These are phyloP conservation scores for Penicillium sp. DNA, from an alignment of 2,329 filamentous ascomycete species.

Conservation along the genomic window DNA sequence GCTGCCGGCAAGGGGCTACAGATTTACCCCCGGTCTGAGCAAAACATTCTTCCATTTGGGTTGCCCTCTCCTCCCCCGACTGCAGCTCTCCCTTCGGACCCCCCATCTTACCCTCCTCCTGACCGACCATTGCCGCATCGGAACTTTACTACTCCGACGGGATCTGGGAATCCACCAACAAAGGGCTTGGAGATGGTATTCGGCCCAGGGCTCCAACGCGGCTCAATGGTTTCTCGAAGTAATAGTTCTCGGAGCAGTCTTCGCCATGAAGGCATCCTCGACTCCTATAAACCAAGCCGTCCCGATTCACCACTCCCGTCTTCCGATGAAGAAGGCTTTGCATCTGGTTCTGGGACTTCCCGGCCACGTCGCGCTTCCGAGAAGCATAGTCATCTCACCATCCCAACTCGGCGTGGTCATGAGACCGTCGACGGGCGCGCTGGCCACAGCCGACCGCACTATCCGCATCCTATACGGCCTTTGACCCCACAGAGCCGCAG, in stretches of 20 bases:
- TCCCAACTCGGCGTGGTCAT: conserved; percentile 9
- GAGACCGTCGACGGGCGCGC: conserved; percentile 11
- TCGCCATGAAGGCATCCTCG: conserved; percentile 17
- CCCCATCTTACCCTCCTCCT: conserved; percentile 12
- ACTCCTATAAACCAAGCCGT: conserved; percentile 14
- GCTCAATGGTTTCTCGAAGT: conserved; percentile 18
- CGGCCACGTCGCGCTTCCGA: conserved; percentile 11
- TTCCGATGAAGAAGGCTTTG: conserved; percentile 38
- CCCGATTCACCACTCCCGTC: conserved; percentile 36
- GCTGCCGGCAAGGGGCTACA: conserved; percentile 9
- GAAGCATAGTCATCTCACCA: conserved; percentile 8
- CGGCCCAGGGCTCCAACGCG: conserved; percentile 9
- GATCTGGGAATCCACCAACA: background rate
- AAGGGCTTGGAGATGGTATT: conserved; percentile 12
- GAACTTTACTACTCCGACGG: conserved; percentile 16
- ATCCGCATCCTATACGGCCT: conserved; percentile 11
- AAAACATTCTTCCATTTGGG: conserved; percentile 19
- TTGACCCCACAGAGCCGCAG: conserved; percentile 23
- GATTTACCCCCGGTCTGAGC: conserved; percentile 10
- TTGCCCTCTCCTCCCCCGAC: conserved; percentile 26
- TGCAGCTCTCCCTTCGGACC: conserved; percentile 22
- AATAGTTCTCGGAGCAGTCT: conserved; percentile 24
- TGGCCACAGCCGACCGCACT: conserved; percentile 7
- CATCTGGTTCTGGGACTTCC: conserved; percentile 9
- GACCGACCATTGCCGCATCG: conserved; percentile 10